Evolutionary conservation across 1,284 basidiomycete genomes (phyloP), one percentile per base, ranked within the genome.

Genomic region (Kwoniella shivajii): DNA sequence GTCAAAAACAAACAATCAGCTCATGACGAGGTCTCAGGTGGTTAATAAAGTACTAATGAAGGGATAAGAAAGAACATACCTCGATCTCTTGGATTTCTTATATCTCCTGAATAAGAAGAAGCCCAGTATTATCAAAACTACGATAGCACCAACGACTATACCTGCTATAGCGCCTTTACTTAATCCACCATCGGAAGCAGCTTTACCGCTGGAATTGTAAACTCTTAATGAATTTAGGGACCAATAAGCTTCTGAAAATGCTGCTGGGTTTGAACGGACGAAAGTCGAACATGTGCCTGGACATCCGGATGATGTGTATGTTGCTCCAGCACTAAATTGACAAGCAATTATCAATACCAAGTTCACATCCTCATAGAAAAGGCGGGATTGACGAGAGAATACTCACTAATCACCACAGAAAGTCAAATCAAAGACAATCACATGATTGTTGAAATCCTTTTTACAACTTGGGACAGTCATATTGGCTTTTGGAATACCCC

Each of bases 241-340:
- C 85, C 85, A 88, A 71, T 84, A 87, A 3, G 86, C 84, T 13
- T 86, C 79, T 16, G 54, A 46, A 69, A 87, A 87, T 13, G 78
- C 80, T 9, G 68, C 56, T 0, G 86, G 85, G 61, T 84, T 80
- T 57, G 83, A 80, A 63, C 82, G 68, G 31, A 86, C 85, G 65
- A 79, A 73, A 18, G 57, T 57, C 2, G 56, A 38, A 54, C 75
- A 75, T 1, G 60, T 57, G 4, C 61, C 59, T 0, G 71, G 68
- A 50, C 75, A 77, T 14, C 75, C 73, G 7, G 64, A 58, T 1
- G 54, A 43, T 14, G 57, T 26, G 55, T 73, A 75, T 4, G 73
- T 72, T 14, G 60, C 59, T 18, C 56, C 60, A 14, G 67, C 59
- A 43, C 72, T 72, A 56, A 11, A 5, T 6, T 42, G 6, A 36